These are phyloP conservation scores for Saccharomycopsis sp. DNA, from an alignment of 805 yeast species.

Conservation along the genomic window DNA sequence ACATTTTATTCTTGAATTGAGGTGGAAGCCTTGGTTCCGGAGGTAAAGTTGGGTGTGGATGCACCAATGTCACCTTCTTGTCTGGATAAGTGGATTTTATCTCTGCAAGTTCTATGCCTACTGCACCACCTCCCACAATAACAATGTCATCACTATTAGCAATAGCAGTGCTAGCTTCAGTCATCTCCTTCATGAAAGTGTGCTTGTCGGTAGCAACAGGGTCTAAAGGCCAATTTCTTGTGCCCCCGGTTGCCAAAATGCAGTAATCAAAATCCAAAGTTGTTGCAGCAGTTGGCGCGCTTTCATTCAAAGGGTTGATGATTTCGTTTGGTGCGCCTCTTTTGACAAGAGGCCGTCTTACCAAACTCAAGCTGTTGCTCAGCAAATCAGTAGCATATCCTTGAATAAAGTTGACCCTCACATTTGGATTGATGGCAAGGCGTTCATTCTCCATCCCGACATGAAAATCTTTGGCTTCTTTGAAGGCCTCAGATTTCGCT, in stretches of 20 bases:
- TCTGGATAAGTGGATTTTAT: slow-evolving; percentile 32
- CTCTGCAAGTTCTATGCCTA: slow-evolving; percentile 45
- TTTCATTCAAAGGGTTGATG: too few species aligned
- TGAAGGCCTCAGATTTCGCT: slow-evolving; percentile 1
- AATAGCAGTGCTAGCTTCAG: slow-evolving; percentile 14
- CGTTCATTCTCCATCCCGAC: slow-evolving; percentile 16
- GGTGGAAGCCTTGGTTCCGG: slow-evolving; percentile 29
- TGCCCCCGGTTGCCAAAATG: slow-evolving; percentile 40
- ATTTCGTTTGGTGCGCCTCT: too few species aligned
- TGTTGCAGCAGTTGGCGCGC: too few species aligned
- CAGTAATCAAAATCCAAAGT: slow-evolving; percentile 35
- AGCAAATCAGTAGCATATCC: slow-evolving; percentile 12
- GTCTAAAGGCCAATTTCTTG: slow-evolving; percentile 46
- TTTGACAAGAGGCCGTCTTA: slow-evolving; percentile 22
- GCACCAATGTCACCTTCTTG: slow-evolving; percentile 32
- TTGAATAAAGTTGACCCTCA: slow-evolving; percentile 16
- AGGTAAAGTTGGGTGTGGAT: slow-evolving; percentile 35
- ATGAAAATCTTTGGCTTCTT: slow-evolving; percentile 4
- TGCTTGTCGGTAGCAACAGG: slow-evolving; percentile 36
- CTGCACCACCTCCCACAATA: slow-evolving; percentile 44
- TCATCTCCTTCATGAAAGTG: slow-evolving; percentile 36
- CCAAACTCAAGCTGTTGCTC: slow-evolving; percentile 32
- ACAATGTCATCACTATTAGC: too few species aligned
- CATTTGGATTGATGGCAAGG: slow-evolving; percentile 2
- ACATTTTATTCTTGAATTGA: slow-evolving; percentile 21